A percentile compares a stretch with the other conserved stretches of the same genome.
Conservation (phyloP, 768 basidiomycete genomes). For the Podaxis rugospora region DNA sequence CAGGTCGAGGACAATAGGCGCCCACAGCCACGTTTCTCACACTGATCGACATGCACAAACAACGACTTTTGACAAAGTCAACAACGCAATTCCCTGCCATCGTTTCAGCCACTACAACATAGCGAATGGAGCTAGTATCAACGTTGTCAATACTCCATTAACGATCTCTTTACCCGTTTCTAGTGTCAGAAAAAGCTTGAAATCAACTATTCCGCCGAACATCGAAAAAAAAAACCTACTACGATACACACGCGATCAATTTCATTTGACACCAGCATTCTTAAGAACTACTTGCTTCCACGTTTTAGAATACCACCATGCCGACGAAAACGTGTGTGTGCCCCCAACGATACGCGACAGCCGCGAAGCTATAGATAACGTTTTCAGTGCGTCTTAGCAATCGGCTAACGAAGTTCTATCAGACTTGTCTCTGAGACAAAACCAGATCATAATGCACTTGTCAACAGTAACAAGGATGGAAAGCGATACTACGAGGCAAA, state of each 20-base stretch:
- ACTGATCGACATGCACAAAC: background rate
- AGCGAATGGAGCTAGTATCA: background rate
- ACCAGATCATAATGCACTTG: background rate
- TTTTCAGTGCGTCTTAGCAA: background rate
- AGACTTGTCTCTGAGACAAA: background rate
- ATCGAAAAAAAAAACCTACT: background rate
- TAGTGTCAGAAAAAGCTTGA: background rate
- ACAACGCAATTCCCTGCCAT: background rate
- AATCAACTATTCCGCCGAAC: background rate
- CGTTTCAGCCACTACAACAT: background rate
- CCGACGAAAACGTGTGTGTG: background rate
- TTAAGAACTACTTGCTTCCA: background rate
- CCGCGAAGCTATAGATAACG: background rate
- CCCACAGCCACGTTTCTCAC: background rate
- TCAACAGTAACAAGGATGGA: background rate
- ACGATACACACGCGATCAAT: background rate
- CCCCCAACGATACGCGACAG: background rate
- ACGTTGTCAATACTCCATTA: background rate
- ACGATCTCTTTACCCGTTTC: background rate
- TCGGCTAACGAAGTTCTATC: slow-evolving; percentile 1
- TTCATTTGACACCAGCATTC: background rate
- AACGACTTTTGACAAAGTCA: background rate
- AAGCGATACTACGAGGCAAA: background rate
- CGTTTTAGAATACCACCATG: background rate
- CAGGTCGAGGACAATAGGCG: background rate